phyloP scores from a whole-genome alignment of 2,329 filamentous ascomycete genomes.

The Pyrenophora graminea region DNA sequence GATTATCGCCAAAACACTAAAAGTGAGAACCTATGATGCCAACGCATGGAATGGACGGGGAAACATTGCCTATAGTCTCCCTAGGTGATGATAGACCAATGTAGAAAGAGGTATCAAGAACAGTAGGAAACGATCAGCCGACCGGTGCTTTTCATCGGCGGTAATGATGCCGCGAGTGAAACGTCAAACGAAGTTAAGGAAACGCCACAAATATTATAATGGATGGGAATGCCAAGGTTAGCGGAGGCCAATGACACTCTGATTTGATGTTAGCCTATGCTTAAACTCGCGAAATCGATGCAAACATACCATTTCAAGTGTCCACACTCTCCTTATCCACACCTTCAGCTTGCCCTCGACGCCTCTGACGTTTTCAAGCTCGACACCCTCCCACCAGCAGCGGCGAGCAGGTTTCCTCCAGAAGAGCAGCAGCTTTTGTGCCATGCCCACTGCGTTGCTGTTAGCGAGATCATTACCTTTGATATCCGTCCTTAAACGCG shows the following conservation, averaged over 20 bases:
- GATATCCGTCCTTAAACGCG: conserved; percentile 89
- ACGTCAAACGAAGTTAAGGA: conserved; percentile 7
- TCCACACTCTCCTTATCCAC: conserved; percentile 98
- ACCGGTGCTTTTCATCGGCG: conserved; percentile 18
- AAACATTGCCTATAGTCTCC: conserved; percentile 24
- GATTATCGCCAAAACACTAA: conserved; percentile 14
- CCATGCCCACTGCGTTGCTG: conserved; percentile 87
- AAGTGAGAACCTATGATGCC: conserved; percentile 13
- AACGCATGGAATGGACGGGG: conserved; percentile 28
- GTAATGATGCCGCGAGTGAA: conserved; percentile 12
- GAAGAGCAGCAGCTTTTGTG: conserved; percentile 94
- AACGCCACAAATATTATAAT: conserved; percentile 21
- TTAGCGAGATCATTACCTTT: conserved; percentile 74
- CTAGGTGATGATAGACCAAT: conserved; percentile 12
- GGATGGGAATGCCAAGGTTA: conserved; percentile 45
- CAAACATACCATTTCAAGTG: conserved; percentile 78
- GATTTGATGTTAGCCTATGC: conserved; percentile 20
- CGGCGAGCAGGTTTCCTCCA: conserved; percentile 95
- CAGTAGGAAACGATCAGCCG: conserved; percentile 16
- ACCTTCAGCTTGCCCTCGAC: conserved; percentile 93
- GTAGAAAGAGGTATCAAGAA: conserved; percentile 35
- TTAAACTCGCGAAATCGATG: not conserved
- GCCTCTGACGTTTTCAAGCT: conserved; percentile 85
- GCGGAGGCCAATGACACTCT: conserved; percentile 85
- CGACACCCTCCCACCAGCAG: conserved; percentile 99